These are phyloP conservation scores for Ophiorrhiza pumila DNA, from an alignment of 257 asterid genomes.

Conservation along the genomic window DNA sequence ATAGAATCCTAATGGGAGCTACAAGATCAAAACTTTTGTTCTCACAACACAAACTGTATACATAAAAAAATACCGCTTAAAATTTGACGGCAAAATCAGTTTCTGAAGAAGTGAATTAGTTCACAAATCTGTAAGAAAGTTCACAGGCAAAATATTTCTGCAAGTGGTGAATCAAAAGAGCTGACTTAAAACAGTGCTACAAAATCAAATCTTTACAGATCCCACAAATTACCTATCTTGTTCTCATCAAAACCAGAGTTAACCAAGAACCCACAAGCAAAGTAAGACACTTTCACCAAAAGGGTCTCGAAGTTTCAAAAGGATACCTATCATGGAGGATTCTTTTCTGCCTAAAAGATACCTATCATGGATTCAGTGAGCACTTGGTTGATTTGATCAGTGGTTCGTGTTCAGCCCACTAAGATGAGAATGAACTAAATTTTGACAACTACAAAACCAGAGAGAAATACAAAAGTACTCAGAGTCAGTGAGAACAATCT, in stretches of 20 bases:
- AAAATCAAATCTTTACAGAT: no score
- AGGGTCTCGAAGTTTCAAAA: not conserved
- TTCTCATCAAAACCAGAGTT: not conserved
- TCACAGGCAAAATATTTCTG: no score
- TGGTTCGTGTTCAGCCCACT: no score
- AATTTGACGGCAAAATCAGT: no score
- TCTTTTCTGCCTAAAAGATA: no score
- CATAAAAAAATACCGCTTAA: not conserved
- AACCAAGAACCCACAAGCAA: not conserved
- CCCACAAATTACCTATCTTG: not conserved
- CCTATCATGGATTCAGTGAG: no score
- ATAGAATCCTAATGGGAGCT: not conserved
- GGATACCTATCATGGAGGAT: no score
- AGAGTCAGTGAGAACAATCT: not conserved
- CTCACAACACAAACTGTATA: not conserved
- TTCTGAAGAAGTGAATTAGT: no score
- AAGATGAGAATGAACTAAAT: no score
- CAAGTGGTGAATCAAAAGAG: no score
- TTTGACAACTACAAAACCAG: not conserved
- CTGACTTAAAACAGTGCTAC: no score
- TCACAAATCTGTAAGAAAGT: constrained; percentile 3
- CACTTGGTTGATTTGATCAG: no score
- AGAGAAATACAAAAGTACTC: not conserved
- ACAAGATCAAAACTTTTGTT: not conserved
- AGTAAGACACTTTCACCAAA: not conserved